phyloP scores from a whole-genome alignment of 1,284 basidiomycete genomes.

The Ustilago esculenta region DNA sequence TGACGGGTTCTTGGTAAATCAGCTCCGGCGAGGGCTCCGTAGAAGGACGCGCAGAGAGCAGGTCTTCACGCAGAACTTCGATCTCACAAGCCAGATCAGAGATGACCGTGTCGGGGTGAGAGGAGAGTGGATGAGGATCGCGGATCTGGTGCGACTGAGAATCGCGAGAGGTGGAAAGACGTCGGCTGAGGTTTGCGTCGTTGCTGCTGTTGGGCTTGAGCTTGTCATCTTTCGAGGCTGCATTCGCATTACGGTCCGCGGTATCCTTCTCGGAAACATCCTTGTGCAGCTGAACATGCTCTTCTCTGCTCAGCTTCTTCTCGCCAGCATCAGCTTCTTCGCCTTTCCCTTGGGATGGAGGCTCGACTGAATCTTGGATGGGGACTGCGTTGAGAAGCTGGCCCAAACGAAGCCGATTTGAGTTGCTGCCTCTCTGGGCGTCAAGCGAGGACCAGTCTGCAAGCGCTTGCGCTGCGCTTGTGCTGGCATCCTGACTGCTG shows the following conservation, averaged over 20 bases:
- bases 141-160: conserved; percentile 40
- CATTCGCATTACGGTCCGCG: conserved; percentile 16
- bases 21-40: conserved; percentile 10
- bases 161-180: conserved; percentile 13
- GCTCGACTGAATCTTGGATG: neutral
- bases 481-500: conserved; percentile 3
- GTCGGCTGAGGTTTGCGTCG: conserved; percentile 3
- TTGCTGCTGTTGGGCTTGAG: conserved; percentile 8
- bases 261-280: conserved; percentile 18
- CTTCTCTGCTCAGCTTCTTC: conserved; percentile 27
- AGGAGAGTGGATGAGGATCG: conserved; percentile 73
- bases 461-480: conserved; percentile 1
- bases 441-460: conserved; percentile 30
- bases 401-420: conserved; percentile 11
- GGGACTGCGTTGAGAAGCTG: conserved; percentile 12
- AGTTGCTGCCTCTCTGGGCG: conserved; percentile 41
- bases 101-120: conserved; percentile 78
- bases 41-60: conserved; percentile 69
- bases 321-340: neutral
- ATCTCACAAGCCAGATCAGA: conserved; percentile 79
- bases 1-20: conserved; percentile 61
- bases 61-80: conserved; percentile 79
- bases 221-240: neutral
- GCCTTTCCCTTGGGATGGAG: conserved; percentile 1
- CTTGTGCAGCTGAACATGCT: conserved; percentile 40